Percentiles rank a stretch among this genome's conserved stretches.
These are phyloP conservation scores for Lentinula guzmanii DNA, from an alignment of 768 basidiomycete genomes.

Conservation along the genomic window DNA sequence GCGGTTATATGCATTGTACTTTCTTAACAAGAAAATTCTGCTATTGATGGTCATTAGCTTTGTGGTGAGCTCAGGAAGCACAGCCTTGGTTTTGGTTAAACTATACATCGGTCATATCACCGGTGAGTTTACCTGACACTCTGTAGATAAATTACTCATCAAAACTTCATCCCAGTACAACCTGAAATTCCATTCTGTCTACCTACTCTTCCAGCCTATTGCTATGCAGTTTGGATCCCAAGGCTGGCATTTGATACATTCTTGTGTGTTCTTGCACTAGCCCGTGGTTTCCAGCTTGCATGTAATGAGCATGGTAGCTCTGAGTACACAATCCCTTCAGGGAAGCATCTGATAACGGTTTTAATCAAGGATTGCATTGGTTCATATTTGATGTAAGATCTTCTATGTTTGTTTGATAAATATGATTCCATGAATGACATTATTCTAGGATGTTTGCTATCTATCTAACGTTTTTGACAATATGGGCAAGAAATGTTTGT, in stretches of 20 bases:
- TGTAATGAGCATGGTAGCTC: constrained; percentile 25
- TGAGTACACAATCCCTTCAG: constrained; percentile 33
- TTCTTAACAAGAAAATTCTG: constrained; percentile 44
- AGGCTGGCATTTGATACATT: constrained; percentile 48
- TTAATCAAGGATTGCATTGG: constrained; percentile 51
- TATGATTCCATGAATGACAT: neutral
- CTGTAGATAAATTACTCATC: no score
- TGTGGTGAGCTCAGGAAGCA: constrained; percentile 28
- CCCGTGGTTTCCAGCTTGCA: constrained; percentile 34
- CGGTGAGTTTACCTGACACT: no score
- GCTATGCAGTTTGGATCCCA: constrained; percentile 61
- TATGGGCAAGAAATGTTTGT: neutral
- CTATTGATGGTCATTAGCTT: constrained; percentile 38
- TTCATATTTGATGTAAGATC: constrained; percentile 52
- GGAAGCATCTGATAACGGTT: constrained; percentile 38
- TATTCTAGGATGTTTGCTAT: neutral
- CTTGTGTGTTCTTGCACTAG: constrained; percentile 45
- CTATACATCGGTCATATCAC: neutral
- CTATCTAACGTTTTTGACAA: neutral
- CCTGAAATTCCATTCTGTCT: constrained; percentile 34
- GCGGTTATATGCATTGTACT: constrained; percentile 59
- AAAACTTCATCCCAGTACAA: constrained; percentile 4
- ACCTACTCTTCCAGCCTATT: constrained; percentile 31
- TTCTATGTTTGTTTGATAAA: neutral
- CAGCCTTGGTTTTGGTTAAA: constrained; percentile 42